Evolutionary conservation across 2,329 filamentous ascomycete species (phyloP), one percentile per base, ranked within the genome.

Genomic region (Bipolaris zeicola): DNA sequence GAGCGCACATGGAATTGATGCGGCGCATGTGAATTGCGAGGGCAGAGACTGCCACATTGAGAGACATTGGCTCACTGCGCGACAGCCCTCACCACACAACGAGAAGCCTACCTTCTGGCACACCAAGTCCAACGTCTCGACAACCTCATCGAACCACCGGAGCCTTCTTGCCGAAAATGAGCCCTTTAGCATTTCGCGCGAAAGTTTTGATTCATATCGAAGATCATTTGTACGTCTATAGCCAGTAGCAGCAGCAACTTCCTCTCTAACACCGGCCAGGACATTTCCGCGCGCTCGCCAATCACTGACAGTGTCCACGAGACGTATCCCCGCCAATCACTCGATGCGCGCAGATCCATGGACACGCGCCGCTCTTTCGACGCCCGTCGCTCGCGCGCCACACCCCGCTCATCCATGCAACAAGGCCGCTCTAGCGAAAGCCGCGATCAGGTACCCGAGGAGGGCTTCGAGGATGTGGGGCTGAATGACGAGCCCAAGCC

Each of bases 171-270:
- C 88, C 68, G 92, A 96, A 60, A 93, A 92, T 67, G 94, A 98
- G 73, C 92, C 90, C 13, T 98, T 98, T 75, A 92, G 90, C 62
- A 98, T 98, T 74, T 96, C 93, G 36, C 86, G 94, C 69, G 95
- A 98, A 79, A 97, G 93, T 1, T 98, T 98, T 72, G 95, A 98
- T 75, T 96, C 93, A 3, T 98, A 98, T 78, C 85, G 95, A 62
- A 87, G 95, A 69, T 97, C 93, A 62, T 98, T 98, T 80, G 94
- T 96, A 84, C 67, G 89, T 82, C 13, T n/a, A 36, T 46, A 47
- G 37, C 54, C 41, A 36, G 38, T 33, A 24, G 16, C 8, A 39
- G n/a, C 26, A 22, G 6, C 34, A 37, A 44, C 34, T 41, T 55
- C 55, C 57, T 63, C 56, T 52, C 64, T 74, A 49, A 74, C 60